A percentile compares a stretch with the other conserved stretches of the same genome.
These are phyloP conservation scores for Pseudonitzschia multiseries DNA, from an alignment of 108 stramenopile genomes.

Conservation along the genomic window DNA sequence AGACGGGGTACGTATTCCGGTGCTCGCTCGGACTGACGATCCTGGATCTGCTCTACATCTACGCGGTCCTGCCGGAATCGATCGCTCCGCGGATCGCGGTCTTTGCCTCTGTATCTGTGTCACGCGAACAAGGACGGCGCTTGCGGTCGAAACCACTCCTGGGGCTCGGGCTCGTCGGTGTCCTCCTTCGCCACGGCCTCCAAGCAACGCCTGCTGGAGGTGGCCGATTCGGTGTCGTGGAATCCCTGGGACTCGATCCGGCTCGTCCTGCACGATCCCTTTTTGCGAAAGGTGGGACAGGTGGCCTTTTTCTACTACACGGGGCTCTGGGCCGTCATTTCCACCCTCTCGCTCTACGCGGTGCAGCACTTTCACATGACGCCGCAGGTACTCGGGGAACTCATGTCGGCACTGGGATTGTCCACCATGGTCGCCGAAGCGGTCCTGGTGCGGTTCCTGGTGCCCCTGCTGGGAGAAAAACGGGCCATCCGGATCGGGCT, in stretches of 20 bases:
- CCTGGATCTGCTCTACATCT: slow-evolving; percentile 76
- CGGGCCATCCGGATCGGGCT: slow-evolving; percentile 80
- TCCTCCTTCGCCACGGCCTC: slow-evolving; percentile 2
- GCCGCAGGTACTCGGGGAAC: slow-evolving; percentile 84
- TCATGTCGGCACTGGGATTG: slow-evolving; percentile 89
- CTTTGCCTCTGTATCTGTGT: no score
- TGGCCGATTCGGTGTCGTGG: slow-evolving; percentile 41
- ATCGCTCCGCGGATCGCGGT: not conserved
- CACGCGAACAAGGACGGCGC: not conserved
- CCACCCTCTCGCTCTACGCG: slow-evolving; percentile 84
- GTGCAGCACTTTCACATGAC: slow-evolving; percentile 78
- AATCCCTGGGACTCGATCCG: slow-evolving; percentile 65
- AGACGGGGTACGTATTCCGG: slow-evolving; percentile 66
- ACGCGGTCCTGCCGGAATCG: slow-evolving; percentile 74
- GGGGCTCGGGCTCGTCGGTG: not conserved
- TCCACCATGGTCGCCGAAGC: slow-evolving; percentile 95
- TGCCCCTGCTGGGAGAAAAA: slow-evolving; percentile 85
- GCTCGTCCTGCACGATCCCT: slow-evolving; percentile 62
- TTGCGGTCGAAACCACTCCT: slow-evolving; percentile 10
- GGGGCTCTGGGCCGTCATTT: slow-evolving; percentile 91
- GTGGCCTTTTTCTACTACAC: slow-evolving; percentile 94
- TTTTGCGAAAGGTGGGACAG: slow-evolving; percentile 74
- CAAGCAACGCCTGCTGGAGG: slow-evolving; percentile 7
- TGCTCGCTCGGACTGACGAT: slow-evolving; percentile 60
- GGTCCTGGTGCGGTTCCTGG: slow-evolving; percentile 82